A percentile compares a stretch with the other conserved stretches of the same genome.
Evolutionary conservation across 345 rosid species (phyloP).

Genomic region (Laguncularia racemosa): DNA sequence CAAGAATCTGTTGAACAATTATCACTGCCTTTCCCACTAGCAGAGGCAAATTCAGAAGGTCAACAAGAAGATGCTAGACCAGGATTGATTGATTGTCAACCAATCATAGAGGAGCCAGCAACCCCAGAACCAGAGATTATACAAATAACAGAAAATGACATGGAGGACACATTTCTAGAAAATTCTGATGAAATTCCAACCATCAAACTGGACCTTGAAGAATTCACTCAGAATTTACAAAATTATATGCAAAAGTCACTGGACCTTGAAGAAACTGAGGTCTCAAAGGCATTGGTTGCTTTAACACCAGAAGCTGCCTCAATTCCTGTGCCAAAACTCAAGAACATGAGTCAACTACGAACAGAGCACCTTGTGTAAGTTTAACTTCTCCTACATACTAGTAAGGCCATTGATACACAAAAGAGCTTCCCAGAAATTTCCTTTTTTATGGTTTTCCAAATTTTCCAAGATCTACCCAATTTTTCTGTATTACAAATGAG

Average conservation of each 20-base stretch:
- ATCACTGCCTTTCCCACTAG: constrained; percentile 36
- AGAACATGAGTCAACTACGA: constrained; percentile 70
- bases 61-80: constrained; percentile 19
- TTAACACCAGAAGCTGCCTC: constrained; percentile 70
- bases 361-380: constrained; percentile 97
- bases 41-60: constrained; percentile 28
- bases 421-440: background rate
- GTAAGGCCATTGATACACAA: background rate
- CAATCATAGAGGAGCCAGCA: constrained; percentile 87
- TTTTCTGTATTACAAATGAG: no score
- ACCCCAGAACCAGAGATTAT: constrained; percentile 57
- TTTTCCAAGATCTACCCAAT: no score
- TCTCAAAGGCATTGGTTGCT: constrained; percentile 80
- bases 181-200: constrained; percentile 82
- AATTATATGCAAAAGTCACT: constrained; percentile 53
- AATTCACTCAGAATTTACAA: constrained; percentile 57
- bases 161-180: constrained; percentile 54
- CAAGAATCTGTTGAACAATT: constrained; percentile 26
- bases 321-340: constrained; percentile 75
- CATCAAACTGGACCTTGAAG: constrained; percentile 60
- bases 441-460: no score
- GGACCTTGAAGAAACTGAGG: constrained; percentile 59
- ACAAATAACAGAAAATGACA: constrained; percentile 42
- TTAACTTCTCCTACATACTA: background rate
- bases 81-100: constrained; percentile 35